These are phyloP conservation scores for Podaxis pistillaris DNA, from an alignment of 768 basidiomycete species.

Conservation along the genomic window DNA sequence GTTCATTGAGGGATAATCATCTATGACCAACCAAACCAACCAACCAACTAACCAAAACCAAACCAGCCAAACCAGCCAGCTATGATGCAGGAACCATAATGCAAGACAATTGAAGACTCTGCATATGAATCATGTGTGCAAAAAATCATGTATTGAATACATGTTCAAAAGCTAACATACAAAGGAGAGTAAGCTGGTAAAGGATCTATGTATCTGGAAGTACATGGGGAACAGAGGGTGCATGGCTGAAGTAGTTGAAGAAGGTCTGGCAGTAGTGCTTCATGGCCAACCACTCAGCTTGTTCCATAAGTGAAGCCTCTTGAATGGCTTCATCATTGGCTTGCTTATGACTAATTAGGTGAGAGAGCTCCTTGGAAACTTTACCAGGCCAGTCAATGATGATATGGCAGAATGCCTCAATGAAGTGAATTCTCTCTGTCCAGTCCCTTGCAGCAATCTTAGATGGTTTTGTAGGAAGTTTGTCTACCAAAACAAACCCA, in stretches of 20 bases:
- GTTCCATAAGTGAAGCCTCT: neutral
- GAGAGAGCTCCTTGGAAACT: neutral
- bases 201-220: neutral
- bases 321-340: neutral
- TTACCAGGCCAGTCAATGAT: neutral
- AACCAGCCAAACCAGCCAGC: too few species aligned
- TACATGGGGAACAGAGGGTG: neutral
- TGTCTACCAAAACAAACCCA: neutral
- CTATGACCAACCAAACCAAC: too few species aligned
- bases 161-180: neutral
- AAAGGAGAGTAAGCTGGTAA: neutral
- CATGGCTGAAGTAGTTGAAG: neutral
- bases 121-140: too few species aligned
- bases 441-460: neutral
- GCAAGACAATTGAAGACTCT: too few species aligned
- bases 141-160: too few species aligned
- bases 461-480: neutral
- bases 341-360: neutral
- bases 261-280: neutral
- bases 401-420: conserved; percentile 10
- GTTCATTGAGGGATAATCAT: too few species aligned
- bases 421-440: neutral
- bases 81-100: too few species aligned
- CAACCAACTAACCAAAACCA: too few species aligned
- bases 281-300: neutral